These are phyloP conservation scores for Termitomyces heimii DNA, from an alignment of 768 basidiomycete genomes.

Conservation along the genomic window DNA sequence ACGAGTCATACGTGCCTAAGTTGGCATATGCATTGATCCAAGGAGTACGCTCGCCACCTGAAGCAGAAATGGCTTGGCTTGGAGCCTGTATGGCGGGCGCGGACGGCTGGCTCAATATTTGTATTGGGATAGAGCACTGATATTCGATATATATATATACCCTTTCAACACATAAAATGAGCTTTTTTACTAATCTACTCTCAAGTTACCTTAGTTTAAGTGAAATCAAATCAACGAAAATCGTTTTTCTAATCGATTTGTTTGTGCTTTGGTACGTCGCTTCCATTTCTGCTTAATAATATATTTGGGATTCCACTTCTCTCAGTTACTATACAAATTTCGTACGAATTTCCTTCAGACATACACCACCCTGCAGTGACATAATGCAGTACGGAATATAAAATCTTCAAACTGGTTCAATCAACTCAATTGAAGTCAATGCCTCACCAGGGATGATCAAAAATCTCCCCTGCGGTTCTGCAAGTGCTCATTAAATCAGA, in stretches of 20 bases:
- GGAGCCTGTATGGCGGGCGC: constrained; percentile 87
- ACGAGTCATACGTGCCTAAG: constrained; percentile 31
- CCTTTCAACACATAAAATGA: not conserved
- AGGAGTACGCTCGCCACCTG: constrained; percentile 76
- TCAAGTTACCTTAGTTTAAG: not conserved
- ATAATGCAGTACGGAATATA: too few relatives aligned
- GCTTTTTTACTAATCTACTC: not conserved
- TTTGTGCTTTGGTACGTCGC: not conserved
- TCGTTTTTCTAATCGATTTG: not conserved
- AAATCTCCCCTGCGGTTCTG: not conserved
- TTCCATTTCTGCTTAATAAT: not conserved
- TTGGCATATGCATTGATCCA: constrained; percentile 80
- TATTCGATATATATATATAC: constrained; percentile 1
- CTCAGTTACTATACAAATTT: too few relatives aligned
- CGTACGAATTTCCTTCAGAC: too few relatives aligned
- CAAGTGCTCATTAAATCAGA: not conserved
- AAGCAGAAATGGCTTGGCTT: constrained; percentile 93
- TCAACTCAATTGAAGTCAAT: not conserved
- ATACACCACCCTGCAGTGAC: too few relatives aligned
- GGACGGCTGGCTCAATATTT: constrained; percentile 94
- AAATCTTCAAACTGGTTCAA: not conserved
- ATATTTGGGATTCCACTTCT: not conserved
- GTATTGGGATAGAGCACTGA: constrained; percentile 49
- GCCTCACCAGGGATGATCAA: not conserved
- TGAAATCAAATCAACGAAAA: not conserved